phyloP scores from a whole-genome alignment of 2,329 filamentous ascomycete species.

The Colletotrichum sp. region DNA sequence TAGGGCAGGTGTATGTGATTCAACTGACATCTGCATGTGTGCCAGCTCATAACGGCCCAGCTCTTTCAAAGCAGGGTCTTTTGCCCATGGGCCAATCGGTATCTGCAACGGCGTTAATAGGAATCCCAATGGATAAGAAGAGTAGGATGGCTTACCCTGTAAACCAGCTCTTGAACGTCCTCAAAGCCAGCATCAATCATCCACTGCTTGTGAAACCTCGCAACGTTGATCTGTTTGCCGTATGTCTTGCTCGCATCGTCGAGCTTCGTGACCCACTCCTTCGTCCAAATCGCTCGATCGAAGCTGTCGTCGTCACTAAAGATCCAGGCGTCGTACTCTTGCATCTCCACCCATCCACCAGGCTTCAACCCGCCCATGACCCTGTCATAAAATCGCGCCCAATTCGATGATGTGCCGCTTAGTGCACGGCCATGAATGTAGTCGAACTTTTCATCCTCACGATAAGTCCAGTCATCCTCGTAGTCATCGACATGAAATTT shows the following conservation, averaged over 20 bases:
- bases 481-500: slow-evolving; percentile 71
- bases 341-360: slow-evolving; percentile 41
- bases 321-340: slow-evolving; percentile 42
- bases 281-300: slow-evolving; percentile 40
- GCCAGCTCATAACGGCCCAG: slow-evolving; percentile 38
- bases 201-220: slow-evolving; percentile 39
- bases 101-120: slow-evolving; percentile 28
- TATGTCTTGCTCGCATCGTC: slow-evolving; percentile 38
- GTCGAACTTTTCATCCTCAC: slow-evolving; percentile 40
- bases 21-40: slow-evolving; percentile 48
- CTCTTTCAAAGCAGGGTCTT: slow-evolving; percentile 39
- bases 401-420: slow-evolving; percentile 34
- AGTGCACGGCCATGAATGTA: slow-evolving; percentile 38
- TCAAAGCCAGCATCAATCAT: slow-evolving; percentile 43
- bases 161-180: slow-evolving; percentile 34
- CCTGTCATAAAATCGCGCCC: slow-evolving; percentile 35
- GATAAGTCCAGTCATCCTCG: slow-evolving; percentile 52
- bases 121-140: rapidly evolving
- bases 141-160: slow-evolving; percentile 26
- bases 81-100: slow-evolving; percentile 43
- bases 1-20: slow-evolving; percentile 44
- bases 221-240: slow-evolving; percentile 44
- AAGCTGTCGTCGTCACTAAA: slow-evolving; percentile 43
- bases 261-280: slow-evolving; percentile 42
- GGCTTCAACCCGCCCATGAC: slow-evolving; percentile 32